Evolutionary conservation across 2,329 filamentous ascomycete species (phyloP), one percentile per base, ranked within the genome.

Genomic region (Capronia americana): DNA sequence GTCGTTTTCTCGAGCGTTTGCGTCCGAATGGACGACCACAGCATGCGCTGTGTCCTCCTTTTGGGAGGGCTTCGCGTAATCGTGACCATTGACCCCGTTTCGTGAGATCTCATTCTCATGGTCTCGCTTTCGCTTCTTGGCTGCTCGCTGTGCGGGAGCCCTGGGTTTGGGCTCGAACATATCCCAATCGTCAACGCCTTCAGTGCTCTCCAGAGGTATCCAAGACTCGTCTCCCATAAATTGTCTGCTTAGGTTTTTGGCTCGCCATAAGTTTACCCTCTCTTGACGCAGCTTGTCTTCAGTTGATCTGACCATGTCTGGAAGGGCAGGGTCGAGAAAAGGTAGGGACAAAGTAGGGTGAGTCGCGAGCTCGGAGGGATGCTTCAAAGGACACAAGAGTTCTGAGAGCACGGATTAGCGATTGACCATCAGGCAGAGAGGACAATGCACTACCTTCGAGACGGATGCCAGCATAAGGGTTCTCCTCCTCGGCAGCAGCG

Each of bases 211-310:
- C 69, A 82, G 83, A 4, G 87, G 86, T 70, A 86, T 83, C 83
- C 86, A 90, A 14, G 81, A 79, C 12, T 83, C 80, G 72, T 90
- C 87, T 10, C 87, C 87, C 55, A 87, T 79, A 44, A 90, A 83
- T 67, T 85, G 81, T 65, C 83, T 81, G 68, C 87, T 81, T 46
- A 89, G 74, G 64, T 83, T 82, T 73, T 88, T 87, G 23, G 86
- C 84, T 61, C 83, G 83, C 79, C 83, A 85, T 30, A 89, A 78
- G 10, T 83, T 80, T 66, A 82, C 79, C 44, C 83, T 80, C 73
- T 89, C 87, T 72, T 85, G 82, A 41, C 86, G 82, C 51, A 88
- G 78, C 71, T 86, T 86, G 44, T 83, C 80, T 63, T 85, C 82
- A 5, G 86, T 83, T 63, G 86, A 82, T 63, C 79, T 77, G 12